Evolutionary conservation across 208 protist species (phyloP), one percentile per base, ranked within the genome.

Genomic region (Trypanosoma caninum): DNA sequence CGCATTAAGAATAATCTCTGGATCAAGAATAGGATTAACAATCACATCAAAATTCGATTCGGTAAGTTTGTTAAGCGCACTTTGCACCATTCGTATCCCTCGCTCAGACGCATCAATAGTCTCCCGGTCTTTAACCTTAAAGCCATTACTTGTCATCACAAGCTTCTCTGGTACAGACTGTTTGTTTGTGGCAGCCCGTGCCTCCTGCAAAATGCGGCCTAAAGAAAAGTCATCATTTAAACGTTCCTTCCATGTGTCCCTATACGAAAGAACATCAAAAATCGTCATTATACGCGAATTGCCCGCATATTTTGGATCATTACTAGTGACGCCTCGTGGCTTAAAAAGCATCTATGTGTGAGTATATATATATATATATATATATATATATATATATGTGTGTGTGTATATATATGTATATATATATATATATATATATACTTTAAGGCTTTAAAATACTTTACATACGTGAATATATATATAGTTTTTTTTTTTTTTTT

Each of bases 51-150:
- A 95, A 65, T 95, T 95, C 53, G 84, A 68, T 46, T 90, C 74
- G 0, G 89, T 93, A 40, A 95, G 75, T 63, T 95, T 95, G 71
- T 95, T 95, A 51, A 95, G 72, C 14, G 80, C 71, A 38, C 75
- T 71, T 69, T 95, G 89, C 42, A 95, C 75, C 9, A 64, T 71
- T 9, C 89, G 81, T 27, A 95, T 68, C 50, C 80, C 78, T 11
- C 70, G 60, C 69, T 93, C 89, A 14, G 76, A 74, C 33, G 74
- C 66, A 46, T 87, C 78, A 74, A 95, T 86, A 14, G 85, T 61
- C 13, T 68, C 71, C 57, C 83, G 83, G 47, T 84, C 73, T 20
- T 79, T 76, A 2, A 93, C 74, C 23, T 83, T 82, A 60, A 93
- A 95, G 33, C 84, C 89, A 33, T 95, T 93, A 28, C 89, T 81